These are phyloP conservation scores for Talaromyces verruculosus DNA, from an alignment of 2,329 filamentous ascomycete species.

Conservation along the genomic window DNA sequence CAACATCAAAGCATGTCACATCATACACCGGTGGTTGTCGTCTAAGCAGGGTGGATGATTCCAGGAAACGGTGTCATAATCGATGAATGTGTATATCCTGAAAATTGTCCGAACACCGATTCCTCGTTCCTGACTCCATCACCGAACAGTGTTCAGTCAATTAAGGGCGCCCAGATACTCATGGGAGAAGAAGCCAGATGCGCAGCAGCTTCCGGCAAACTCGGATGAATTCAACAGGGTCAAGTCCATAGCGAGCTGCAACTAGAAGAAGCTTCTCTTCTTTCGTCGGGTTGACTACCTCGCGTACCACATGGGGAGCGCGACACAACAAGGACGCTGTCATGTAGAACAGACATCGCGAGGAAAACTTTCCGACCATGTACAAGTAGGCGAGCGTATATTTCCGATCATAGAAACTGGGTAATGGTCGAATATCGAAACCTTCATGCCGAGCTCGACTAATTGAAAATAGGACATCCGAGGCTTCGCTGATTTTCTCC, in stretches of 20 bases:
- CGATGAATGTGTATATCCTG: not conserved
- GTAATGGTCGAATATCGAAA: conserved; percentile 33
- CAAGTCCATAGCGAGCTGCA: conserved; percentile 41
- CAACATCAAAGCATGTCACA: not conserved
- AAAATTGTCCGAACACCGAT: not conserved
- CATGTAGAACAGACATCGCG: conserved; percentile 46
- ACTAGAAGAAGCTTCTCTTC: conserved; percentile 37
- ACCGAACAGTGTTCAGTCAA: not conserved
- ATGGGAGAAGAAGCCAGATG: conserved; percentile 42
- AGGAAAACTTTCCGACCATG: conserved; percentile 48
- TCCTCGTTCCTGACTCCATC: not conserved
- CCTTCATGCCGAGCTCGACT: conserved; percentile 44
- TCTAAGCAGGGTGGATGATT: not conserved
- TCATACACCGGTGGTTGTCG: not conserved
- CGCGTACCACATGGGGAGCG: conserved; percentile 34
- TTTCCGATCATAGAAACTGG: conserved; percentile 25
- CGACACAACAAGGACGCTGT: conserved; percentile 36
- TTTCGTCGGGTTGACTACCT: conserved; percentile 49
- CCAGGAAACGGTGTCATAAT: not conserved
- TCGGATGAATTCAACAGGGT: conserved; percentile 33
- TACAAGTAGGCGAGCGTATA: conserved; percentile 40
- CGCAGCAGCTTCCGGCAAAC: conserved; percentile 31
- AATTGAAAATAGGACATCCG: conserved; percentile 48
- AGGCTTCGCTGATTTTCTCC: conserved; percentile 46
- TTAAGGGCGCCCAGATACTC: not conserved